These are phyloP conservation scores for Babesia ovis DNA, from an alignment of 169 alveolate species.

Conservation along the genomic window DNA sequence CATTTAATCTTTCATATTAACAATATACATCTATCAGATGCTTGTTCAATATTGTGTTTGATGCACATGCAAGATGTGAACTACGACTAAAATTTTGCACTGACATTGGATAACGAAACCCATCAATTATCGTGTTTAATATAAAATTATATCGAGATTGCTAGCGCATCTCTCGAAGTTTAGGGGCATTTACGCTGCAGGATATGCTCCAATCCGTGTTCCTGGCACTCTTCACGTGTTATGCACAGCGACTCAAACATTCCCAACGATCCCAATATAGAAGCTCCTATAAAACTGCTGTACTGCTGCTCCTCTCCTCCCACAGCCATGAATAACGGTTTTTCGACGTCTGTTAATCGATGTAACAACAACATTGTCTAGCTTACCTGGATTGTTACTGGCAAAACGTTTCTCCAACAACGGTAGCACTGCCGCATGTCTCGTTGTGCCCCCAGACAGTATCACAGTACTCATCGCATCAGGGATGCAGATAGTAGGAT, in stretches of 20 bases:
- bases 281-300: slow-evolving; percentile 79
- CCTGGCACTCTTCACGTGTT: slow-evolving; percentile 71
- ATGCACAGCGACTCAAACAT: slow-evolving; percentile 69
- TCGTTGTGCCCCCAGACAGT: slow-evolving; percentile 75
- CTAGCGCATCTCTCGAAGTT: too few relatives aligned
- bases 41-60: too few relatives aligned
- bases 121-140: too few relatives aligned
- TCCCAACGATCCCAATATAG: slow-evolving; percentile 76
- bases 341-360: not conserved
- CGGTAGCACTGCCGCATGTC: slow-evolving; percentile 70
- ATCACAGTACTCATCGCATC: slow-evolving; percentile 39
- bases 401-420: slow-evolving; percentile 64
- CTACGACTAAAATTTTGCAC: too few relatives aligned
- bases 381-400: slow-evolving; percentile 42
- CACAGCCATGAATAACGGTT: slow-evolving; percentile 38
- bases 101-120: too few relatives aligned
- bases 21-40: too few relatives aligned
- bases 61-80: too few relatives aligned
- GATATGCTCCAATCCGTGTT: slow-evolving; percentile 66
- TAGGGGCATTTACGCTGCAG: slow-evolving; percentile 72
- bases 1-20: too few relatives aligned
- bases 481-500: not conserved
- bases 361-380: slow-evolving; percentile 10
- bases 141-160: too few relatives aligned
- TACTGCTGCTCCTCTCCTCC: slow-evolving; percentile 76